Conservation (phyloP, 306 rosid genomes). For the Oxytropis ochrocephala region DNA sequence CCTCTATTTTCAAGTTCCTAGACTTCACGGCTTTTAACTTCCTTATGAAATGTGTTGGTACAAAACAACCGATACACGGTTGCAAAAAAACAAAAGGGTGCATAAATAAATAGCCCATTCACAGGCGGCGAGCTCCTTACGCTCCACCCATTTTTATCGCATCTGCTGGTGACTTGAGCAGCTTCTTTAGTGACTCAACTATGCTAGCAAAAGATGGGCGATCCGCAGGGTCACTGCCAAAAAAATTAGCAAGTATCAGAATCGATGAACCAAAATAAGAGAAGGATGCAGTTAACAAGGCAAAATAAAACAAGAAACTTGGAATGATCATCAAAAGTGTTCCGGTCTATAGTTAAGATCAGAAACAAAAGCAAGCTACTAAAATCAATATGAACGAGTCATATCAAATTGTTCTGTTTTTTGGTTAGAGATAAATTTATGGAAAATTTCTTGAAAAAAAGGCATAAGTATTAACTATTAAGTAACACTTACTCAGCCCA, state of each 20-base stretch:
- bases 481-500: conserved; percentile 79
- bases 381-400: neutral
- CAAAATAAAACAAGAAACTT: neutral
- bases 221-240: conserved; percentile 58
- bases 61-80: conserved; percentile 24
- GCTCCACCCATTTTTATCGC: conserved; percentile 45
- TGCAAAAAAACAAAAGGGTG: conserved; percentile 29
- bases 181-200: conserved; percentile 78
- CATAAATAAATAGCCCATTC: conserved; percentile 4
- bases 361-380: neutral
- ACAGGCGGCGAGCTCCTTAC: neutral
- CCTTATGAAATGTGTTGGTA: conserved; percentile 26
- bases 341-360: neutral
- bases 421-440: neutral
- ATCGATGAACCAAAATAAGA: neutral
- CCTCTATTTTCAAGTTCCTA: neutral
- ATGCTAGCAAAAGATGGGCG: conserved; percentile 72
- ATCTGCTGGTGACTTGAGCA: conserved; percentile 70
- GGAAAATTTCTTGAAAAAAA: neutral
- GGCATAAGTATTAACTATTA: neutral
- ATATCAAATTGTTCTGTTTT: neutral
- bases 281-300: neutral
- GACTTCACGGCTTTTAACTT: conserved; percentile 17
- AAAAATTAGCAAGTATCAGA: conserved; percentile 14
- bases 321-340: neutral